Base-by-base conservation (phyloP, 495 filamentous ascomycete genomes). In the Aspergillus diversus region DNA sequence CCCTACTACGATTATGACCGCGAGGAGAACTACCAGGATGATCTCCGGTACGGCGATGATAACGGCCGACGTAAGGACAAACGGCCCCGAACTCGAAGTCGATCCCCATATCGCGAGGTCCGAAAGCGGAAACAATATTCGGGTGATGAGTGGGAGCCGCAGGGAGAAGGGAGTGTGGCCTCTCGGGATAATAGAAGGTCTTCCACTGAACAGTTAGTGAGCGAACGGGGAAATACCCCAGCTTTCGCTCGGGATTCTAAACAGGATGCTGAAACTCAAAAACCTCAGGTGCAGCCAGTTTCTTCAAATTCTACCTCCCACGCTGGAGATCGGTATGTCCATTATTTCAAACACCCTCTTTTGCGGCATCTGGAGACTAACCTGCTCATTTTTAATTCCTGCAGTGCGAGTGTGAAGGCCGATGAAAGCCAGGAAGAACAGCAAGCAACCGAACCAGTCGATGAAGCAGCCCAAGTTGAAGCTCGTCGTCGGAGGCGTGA, bases 401-500 rank as follows among this genome's bases (percentile, higher is more conserved):
- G 11, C 31, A 70, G 68, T 39, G 53, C 57, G 31, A 67, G 64
- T 59, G 59, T 48, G 37, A 35, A 46, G 8, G 31, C 48, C 33
- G 32, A 60, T 58, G 69, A 71, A 13, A 50, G 17, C 27, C 64
- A 48, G 32, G 69, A 71, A 64, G 76, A 77, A 32, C 55, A 66
- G 42, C 69, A 77, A 37, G 71, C 74, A 53, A 60, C 66, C 55
- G 81, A 85, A 66, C 79, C 83, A 27, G 68, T 92, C 62, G 89
- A 96, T 69, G 90, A 96, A 80, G 89, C 87, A 58, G 84, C 88
- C 56, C 82, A 92, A 66, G 87, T 96, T 66, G 91, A 96, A 73
- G 90, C 94, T 70, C 90, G 94, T 55, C 89, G 92, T 11, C 92
- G 89, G 66, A 86, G 89, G 50, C 89, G 95, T 64, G 93, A 97